These are phyloP conservation scores for Ilex paraguariensis DNA, from an alignment of 305 asterid species.

Conservation along the genomic window DNA sequence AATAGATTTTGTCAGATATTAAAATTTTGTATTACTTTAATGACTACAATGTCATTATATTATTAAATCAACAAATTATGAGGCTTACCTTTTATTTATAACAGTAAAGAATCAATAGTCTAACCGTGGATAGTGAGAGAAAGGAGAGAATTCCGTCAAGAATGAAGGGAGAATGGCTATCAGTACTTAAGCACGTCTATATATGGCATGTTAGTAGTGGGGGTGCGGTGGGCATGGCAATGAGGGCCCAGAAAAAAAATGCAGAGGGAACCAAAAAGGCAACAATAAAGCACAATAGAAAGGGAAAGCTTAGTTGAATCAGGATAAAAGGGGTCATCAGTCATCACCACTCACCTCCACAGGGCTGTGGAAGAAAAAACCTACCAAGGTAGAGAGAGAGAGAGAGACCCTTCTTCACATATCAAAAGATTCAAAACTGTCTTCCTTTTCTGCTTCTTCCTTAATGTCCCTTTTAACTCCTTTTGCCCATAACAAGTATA, in stretches of 20 bases:
- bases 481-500: slow-evolving; percentile 25
- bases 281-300: slow-evolving; percentile 33
- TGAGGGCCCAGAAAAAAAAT: slow-evolving; percentile 14
- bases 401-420: slow-evolving; percentile 15
- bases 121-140: slow-evolving; percentile 32
- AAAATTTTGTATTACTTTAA: background rate
- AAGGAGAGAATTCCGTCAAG: slow-evolving; percentile 60
- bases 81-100: background rate
- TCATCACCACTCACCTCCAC: slow-evolving; percentile 20
- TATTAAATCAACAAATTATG: background rate
- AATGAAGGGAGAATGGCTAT: slow-evolving; percentile 52
- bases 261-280: slow-evolving; percentile 37
- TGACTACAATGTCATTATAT: no score
- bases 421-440: slow-evolving; percentile 26
- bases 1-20: background rate
- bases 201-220: slow-evolving; percentile 25
- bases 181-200: slow-evolving; percentile 46
- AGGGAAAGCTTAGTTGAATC: slow-evolving; percentile 32
- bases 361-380: slow-evolving; percentile 22
- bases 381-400: slow-evolving; percentile 2
- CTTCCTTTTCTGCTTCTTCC: slow-evolving; percentile 18
- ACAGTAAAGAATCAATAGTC: background rate
- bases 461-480: slow-evolving; percentile 15
- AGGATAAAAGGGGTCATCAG: slow-evolving; percentile 48
- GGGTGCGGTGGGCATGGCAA: background rate